phyloP scores from a whole-genome alignment of 441 rosid species.

The Bocquillonia castaneifolia region DNA sequence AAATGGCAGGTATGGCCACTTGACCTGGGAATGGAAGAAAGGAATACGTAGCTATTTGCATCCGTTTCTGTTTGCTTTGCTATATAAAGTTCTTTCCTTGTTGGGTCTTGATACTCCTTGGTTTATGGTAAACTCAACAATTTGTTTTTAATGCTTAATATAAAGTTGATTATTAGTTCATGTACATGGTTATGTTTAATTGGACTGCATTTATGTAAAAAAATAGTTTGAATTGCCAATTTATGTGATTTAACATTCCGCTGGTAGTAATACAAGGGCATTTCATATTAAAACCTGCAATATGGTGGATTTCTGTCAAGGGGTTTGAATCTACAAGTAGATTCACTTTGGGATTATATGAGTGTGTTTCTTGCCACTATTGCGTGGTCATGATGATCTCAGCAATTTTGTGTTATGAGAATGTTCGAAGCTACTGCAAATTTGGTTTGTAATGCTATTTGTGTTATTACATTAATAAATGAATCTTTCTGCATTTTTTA shows the following conservation, averaged over 20 bases:
- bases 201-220: too few species aligned
- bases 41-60: conserved; percentile 83
- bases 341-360: too few species aligned
- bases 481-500: too few species aligned
- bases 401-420: background rate
- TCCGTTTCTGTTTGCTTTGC: conserved; percentile 59
- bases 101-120: conserved; percentile 69
- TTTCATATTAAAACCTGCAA: background rate
- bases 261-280: background rate
- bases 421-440: background rate
- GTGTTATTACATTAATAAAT: background rate
- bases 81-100: conserved; percentile 56
- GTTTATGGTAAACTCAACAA: conserved; percentile 47
- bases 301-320: background rate
- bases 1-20: conserved; percentile 59
- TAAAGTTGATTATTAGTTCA: background rate
- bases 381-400: background rate
- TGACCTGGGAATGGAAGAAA: conserved; percentile 88
- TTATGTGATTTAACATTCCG: background rate
- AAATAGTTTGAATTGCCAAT: background rate
- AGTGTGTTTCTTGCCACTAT: background rate
- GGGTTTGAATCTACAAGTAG: background rate
- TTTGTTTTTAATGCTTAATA: background rate
- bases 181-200: background rate
- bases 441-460: background rate